phyloP scores from a whole-genome alignment of 768 basidiomycete species.

The Daedaleopsis sinensis region DNA sequence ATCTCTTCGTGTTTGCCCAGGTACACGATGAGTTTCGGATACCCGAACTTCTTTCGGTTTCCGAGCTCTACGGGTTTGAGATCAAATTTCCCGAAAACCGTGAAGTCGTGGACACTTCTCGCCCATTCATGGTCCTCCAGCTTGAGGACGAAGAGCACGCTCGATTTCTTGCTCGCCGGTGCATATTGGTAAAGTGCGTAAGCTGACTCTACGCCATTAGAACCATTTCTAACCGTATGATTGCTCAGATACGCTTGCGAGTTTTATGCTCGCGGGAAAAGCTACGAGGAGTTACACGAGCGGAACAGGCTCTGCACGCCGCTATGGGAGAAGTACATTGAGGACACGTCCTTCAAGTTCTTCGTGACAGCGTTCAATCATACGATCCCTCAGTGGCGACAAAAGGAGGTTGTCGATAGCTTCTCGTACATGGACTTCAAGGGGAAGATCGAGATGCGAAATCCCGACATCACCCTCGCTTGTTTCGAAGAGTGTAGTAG shows the following conservation, averaged over 20 bases:
- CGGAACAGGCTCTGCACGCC: conserved; percentile 44
- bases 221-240: neutral
- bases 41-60: conserved; percentile 79
- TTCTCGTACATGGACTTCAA: conserved; percentile 86
- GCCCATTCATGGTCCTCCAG: conserved; percentile 76
- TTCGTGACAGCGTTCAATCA: conserved; percentile 74
- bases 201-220: neutral
- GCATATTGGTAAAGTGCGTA: conserved; percentile 82
- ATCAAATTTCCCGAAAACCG: conserved; percentile 49
- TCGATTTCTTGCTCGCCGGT: conserved; percentile 68
- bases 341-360: conserved; percentile 81
- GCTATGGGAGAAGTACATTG: conserved; percentile 62
- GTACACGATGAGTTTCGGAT: conserved; percentile 81
- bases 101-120: conserved; percentile 52
- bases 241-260: conserved; percentile 70
- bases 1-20: conserved; percentile 80
- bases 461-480: conserved; percentile 70
- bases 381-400: conserved; percentile 67
- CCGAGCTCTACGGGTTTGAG: conserved; percentile 71
- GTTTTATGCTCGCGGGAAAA: conserved; percentile 70
- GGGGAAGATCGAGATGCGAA: conserved; percentile 82
- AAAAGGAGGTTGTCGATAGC: conserved; percentile 68
- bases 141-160: conserved; percentile 77
- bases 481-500: conserved; percentile 87
- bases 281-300: conserved; percentile 72